Base-by-base conservation (phyloP, 2,329 filamentous ascomycete species). In the Arthrinium phaeospermum region DNA sequence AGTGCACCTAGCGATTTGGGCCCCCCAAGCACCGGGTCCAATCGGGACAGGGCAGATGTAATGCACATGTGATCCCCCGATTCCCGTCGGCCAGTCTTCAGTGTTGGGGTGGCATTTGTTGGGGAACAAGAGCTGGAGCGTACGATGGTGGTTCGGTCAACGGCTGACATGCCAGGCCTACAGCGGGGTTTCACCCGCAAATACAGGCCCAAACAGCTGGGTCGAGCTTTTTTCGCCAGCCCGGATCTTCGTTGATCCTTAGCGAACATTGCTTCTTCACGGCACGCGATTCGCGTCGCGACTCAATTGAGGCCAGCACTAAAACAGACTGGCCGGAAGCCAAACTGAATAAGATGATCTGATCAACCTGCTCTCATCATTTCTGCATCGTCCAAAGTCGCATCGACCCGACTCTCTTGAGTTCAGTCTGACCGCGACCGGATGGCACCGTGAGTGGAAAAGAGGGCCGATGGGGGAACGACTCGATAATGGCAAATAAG, bases 91-190 rank as follows among this genome's bases (percentile, higher is more conserved):
- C 30, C 57, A 41, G 34, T 64, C 6, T 37, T 13, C 57, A 37
- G 57, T 64, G 57, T 64, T 64, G 57, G 57, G 57, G 57, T 64
- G 57, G 34, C 30, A 64, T 64, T 64, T 64, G 57, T 64, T 64
- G 57, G 57, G 57, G 57, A 64, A 64, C 57, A n/a, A 22, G 10
- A 8, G 19, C 22, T 19, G 1, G 13, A 64, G 57, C 57, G 57
- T 41, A 64, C 34, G 57, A 41, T 41, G 57, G 57, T 64, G 57
- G 57, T 64, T 64, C 57, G 57, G 30, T 61, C 12, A 64, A n/a
- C 57, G 41, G 57, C 34, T 64, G 57, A 51, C 34, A 22, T 41
- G 3, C 22, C 30, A 41, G 57, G 19, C 34, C 14, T 41, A 64
- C 34, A 41, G 57, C 10, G 57, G 57, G 57, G 34, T 10, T 64